Conservation (phyloP, 2,329 filamentous ascomycete species). For the Microdochium paspali region DNA sequence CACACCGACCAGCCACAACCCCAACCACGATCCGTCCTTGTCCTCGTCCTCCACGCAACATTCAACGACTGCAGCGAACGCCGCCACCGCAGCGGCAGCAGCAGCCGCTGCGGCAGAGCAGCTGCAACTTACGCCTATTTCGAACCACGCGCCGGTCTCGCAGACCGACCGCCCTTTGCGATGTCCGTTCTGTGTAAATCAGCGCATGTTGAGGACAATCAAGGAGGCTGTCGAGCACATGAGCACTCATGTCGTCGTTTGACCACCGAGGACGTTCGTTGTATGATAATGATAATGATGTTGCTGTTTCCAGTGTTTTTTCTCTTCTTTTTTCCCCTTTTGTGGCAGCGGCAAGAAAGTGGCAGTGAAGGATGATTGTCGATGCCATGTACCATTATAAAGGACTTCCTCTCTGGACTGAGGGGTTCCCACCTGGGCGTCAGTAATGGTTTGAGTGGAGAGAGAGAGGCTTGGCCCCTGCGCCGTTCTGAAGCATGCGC, state of each 20-base stretch:
- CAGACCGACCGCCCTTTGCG: constrained; percentile 39
- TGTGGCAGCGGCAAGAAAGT: too few species aligned
- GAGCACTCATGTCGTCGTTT: constrained; percentile 52
- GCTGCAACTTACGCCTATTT: constrained; percentile 45
- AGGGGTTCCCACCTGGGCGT: too few species aligned
- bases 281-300: background rate
- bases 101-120: constrained; percentile 8
- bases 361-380: too few species aligned
- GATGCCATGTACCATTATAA: too few species aligned
- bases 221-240: constrained; percentile 55
- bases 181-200: constrained; percentile 53
- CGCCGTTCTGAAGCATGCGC: too few species aligned
- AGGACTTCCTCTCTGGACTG: too few species aligned
- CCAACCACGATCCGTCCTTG: constrained; percentile 6
- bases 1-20: constrained; percentile 13
- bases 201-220: constrained; percentile 49
- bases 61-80: constrained; percentile 8
- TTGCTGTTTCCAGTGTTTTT: too few species aligned
- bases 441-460: too few species aligned
- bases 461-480: too few species aligned
- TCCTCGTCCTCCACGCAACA: background rate
- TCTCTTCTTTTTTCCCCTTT: too few species aligned
- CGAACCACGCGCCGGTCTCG: constrained; percentile 35
- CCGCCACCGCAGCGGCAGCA: constrained; percentile 15
- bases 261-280: background rate